phyloP scores from a whole-genome alignment of 192 early-diverging fungal genomes.

The Thoreauomyces humboldtii region DNA sequence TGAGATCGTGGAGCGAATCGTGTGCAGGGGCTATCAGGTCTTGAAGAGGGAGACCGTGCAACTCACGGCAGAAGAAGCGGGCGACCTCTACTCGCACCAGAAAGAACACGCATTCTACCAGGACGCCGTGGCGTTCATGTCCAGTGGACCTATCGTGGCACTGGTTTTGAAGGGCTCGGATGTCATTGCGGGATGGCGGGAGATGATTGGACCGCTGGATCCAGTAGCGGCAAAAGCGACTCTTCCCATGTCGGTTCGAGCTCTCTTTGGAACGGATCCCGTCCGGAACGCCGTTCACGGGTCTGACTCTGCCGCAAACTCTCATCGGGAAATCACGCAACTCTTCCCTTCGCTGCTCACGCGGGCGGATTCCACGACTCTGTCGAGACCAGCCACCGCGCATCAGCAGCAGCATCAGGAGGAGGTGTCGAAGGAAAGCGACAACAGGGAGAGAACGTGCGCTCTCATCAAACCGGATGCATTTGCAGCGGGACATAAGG shows the following conservation, averaged over 20 bases:
- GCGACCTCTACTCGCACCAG: conserved; percentile 39
- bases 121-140: conserved; percentile 39
- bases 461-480: conserved; percentile 59
- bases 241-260: conserved; percentile 47
- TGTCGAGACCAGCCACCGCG: conserved; percentile 18
- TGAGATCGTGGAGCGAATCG: conserved; percentile 49
- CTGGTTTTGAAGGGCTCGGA: conserved; percentile 53
- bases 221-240: conserved; percentile 37
- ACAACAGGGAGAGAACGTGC: conserved; percentile 38
- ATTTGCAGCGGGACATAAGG: conserved; percentile 44
- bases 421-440: neutral
- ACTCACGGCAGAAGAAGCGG: conserved; percentile 35
- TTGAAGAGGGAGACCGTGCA: conserved; percentile 48
- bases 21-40: conserved; percentile 46
- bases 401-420: neutral
- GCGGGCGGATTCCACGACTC: conserved; percentile 12
- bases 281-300: conserved; percentile 56
- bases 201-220: conserved; percentile 53
- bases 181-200: conserved; percentile 48
- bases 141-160: conserved; percentile 39
- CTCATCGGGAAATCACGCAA: conserved; percentile 46
- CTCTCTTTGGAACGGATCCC: conserved; percentile 49
- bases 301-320: conserved; percentile 41
- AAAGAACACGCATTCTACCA: conserved; percentile 38
- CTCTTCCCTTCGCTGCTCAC: conserved; percentile 43